Conservation (phyloP, 208 protist species). For the Trypanosoma boissoni region DNA sequence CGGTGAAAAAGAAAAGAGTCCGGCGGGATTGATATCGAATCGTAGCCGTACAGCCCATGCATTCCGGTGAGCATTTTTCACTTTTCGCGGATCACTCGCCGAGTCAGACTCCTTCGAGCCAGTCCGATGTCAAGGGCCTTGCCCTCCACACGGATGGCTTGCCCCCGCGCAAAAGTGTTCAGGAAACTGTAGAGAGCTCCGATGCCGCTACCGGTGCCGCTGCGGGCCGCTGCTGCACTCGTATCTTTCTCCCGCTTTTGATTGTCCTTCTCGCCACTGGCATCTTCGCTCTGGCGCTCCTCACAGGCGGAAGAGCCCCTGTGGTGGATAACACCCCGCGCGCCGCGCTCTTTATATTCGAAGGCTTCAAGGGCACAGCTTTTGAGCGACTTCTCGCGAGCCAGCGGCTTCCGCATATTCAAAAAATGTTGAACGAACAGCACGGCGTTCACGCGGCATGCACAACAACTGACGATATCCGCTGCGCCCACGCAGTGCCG, state of each 20-base stretch:
- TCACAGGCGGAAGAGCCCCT: slow-evolving; percentile 36
- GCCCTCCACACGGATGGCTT: neutral
- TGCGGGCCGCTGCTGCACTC: slow-evolving; percentile 65
- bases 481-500: slow-evolving; percentile 53
- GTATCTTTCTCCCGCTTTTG: slow-evolving; percentile 57
- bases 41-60: neutral
- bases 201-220: slow-evolving; percentile 45
- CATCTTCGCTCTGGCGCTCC: slow-evolving; percentile 31
- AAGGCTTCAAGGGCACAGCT: slow-evolving; percentile 56
- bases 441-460: slow-evolving; percentile 45
- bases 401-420: slow-evolving; percentile 62
- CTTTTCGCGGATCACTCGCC: neutral
- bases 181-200: slow-evolving; percentile 48
- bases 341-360: slow-evolving; percentile 60
- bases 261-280: slow-evolving; percentile 31
- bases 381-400: slow-evolving; percentile 46
- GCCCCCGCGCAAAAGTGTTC: slow-evolving; percentile 38
- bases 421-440: slow-evolving; percentile 28
- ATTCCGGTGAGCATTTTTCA: neutral
- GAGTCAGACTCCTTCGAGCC: neutral
- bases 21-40: too few relatives aligned
- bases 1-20: neutral
- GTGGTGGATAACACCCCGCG: slow-evolving; percentile 42
- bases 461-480: slow-evolving; percentile 26
- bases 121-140: neutral